Conservation (phyloP, 495 filamentous ascomycete genomes). For the Penicillium paradoxum region DNA sequence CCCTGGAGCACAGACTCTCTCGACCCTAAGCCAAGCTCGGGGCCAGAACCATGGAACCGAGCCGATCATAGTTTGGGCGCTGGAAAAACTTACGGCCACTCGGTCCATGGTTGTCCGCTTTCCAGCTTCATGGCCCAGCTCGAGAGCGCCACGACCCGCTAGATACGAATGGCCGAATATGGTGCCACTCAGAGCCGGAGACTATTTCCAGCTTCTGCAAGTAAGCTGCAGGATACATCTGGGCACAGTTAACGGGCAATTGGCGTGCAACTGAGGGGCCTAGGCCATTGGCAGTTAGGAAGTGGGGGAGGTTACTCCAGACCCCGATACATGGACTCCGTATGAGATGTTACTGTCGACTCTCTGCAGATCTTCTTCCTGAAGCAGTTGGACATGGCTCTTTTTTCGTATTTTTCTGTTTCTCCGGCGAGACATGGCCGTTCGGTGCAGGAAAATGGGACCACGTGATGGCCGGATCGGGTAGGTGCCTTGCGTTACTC, state of each 20-base stretch:
- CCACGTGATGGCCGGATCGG: slow-evolving; percentile 1
- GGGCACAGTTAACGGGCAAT: neutral
- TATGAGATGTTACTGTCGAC: neutral
- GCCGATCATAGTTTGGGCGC: slow-evolving; percentile 24
- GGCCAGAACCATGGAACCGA: slow-evolving; percentile 19
- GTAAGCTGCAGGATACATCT: neutral
- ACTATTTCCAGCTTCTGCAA: neutral
- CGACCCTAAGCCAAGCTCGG: slow-evolving; percentile 12
- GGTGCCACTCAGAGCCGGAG: slow-evolving; percentile 1
- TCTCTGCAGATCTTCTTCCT: neutral
- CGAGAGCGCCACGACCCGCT: slow-evolving; percentile 14
- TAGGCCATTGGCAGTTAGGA: neutral
- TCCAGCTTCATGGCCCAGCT: slow-evolving; percentile 8
- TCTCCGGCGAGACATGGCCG: too few relatives aligned
- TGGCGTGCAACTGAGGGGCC: neutral
- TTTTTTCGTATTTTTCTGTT: neutral
- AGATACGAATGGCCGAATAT: slow-evolving; percentile 11
- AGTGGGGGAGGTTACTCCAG: slow-evolving; percentile 1
- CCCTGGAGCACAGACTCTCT: neutral
- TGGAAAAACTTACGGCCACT: slow-evolving; percentile 16
- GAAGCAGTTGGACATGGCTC: neutral
- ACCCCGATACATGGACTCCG: neutral
- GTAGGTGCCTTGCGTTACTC: neutral
- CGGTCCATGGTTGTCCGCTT: slow-evolving; percentile 17
- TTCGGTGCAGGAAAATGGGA: neutral